These are phyloP conservation scores for Penicillium sp. DNA, from an alignment of 2,329 filamentous ascomycete genomes.

Conservation along the genomic window DNA sequence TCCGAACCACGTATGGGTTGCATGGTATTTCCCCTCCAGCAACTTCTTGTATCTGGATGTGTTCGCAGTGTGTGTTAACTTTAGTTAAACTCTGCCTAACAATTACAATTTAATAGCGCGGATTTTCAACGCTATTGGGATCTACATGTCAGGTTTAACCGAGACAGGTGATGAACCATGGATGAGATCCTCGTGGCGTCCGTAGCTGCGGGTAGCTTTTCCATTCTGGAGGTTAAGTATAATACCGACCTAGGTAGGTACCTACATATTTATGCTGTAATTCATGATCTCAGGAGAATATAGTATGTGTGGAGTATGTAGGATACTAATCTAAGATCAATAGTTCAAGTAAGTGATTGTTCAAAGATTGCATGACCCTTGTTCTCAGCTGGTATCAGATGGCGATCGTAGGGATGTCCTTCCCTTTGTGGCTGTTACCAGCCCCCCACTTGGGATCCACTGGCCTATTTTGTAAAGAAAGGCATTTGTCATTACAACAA, in stretches of 20 bases:
- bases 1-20: neutral
- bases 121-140: neutral
- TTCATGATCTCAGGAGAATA: neutral
- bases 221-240: too few relatives aligned
- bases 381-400: neutral
- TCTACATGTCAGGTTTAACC: neutral
- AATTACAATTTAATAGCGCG: neutral
- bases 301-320: neutral
- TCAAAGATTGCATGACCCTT: neutral
- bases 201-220: neutral
- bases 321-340: neutral
- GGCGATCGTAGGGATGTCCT: conserved; percentile 6
- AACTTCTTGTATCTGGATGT: neutral
- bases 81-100: neutral
- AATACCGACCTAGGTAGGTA: too few relatives aligned
- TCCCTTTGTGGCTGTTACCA: neutral
- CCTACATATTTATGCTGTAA: too few relatives aligned
- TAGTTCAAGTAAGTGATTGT: neutral
- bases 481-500: neutral
- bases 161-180: neutral
- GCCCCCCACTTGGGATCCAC: neutral
- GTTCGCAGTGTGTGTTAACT: neutral
- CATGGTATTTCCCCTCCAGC: too few relatives aligned
- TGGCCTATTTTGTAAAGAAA: neutral
- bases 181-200: neutral